Conservation (phyloP, 1,284 basidiomycete species). For the Trichosporon coremiiforme region DNA sequence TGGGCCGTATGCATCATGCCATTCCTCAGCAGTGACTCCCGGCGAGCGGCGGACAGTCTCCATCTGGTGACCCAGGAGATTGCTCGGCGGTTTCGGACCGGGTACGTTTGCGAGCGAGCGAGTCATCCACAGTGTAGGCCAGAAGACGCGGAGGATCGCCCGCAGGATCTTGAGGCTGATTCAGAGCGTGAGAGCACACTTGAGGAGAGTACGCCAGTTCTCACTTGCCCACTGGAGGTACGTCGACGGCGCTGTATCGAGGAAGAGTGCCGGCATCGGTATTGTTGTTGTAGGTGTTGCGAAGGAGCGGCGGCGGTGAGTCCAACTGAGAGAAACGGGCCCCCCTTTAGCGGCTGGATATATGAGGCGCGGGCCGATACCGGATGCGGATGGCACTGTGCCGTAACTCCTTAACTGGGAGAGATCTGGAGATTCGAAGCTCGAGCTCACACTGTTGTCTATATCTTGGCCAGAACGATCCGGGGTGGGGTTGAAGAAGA, state of each 20-base stretch:
- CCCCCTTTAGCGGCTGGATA: not conserved
- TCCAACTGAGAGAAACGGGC: not conserved
- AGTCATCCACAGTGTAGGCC: conserved; percentile 6
- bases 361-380: not conserved
- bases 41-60: not conserved
- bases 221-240: not conserved
- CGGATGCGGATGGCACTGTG: not conserved
- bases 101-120: not conserved
- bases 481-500: not conserved
- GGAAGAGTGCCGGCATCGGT: not conserved
- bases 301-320: not conserved
- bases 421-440: not conserved
- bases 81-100: not conserved
- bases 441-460: not conserved
- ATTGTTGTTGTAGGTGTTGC: not conserved
- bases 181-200: not conserved
- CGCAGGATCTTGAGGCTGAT: not conserved
- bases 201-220: not conserved
- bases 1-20: not conserved
- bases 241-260: not conserved
- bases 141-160: not conserved
- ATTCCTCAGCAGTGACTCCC: not conserved
- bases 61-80: not conserved
- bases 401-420: not conserved
- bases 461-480: not conserved